These are phyloP conservation scores for Tylopilus rubrobrunneus DNA, from an alignment of 768 basidiomycete genomes.

Conservation along the genomic window DNA sequence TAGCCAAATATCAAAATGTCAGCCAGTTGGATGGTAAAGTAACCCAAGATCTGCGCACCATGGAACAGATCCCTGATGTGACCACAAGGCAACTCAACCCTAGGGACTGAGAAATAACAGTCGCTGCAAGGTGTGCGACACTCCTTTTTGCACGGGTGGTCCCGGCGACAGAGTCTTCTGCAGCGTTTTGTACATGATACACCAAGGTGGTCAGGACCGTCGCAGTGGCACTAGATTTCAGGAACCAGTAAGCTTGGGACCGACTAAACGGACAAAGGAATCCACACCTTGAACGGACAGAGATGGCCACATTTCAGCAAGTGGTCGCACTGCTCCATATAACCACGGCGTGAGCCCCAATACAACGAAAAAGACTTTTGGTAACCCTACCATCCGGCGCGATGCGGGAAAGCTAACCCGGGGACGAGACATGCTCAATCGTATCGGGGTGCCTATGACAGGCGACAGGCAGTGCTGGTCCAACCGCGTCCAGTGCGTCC, in stretches of 20 bases:
- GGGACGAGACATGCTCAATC: conserved; percentile 38
- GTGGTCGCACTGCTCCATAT: too few relatives aligned
- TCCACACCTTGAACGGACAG: conserved; percentile 40
- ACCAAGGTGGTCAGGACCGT: conserved; percentile 12
- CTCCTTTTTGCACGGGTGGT: conserved; percentile 44
- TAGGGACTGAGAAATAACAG: conserved; percentile 45
- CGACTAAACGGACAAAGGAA: conserved; percentile 53
- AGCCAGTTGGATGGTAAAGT: neutral
- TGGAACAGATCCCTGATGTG: conserved; percentile 41
- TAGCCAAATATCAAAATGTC: conserved; percentile 33
- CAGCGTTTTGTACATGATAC: too few relatives aligned
- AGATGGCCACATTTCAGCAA: too few relatives aligned
- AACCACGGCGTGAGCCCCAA: too few relatives aligned
- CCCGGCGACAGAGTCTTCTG: too few relatives aligned
- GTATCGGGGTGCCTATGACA: too few relatives aligned
- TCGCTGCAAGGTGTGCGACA: conserved; percentile 53
- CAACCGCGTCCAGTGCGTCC: conserved; percentile 34
- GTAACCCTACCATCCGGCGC: too few relatives aligned
- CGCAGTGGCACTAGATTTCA: conserved; percentile 51
- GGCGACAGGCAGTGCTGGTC: too few relatives aligned
- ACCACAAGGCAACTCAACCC: conserved; percentile 55
- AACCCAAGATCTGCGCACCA: conserved; percentile 41
- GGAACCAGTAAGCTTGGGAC: neutral
- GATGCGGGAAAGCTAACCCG: conserved; percentile 39
- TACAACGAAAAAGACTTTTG: too few relatives aligned